Percentiles rank a stretch among this genome's conserved stretches.
Conservation (phyloP, 345 rosid species). For the Geranium brycei region DNA sequence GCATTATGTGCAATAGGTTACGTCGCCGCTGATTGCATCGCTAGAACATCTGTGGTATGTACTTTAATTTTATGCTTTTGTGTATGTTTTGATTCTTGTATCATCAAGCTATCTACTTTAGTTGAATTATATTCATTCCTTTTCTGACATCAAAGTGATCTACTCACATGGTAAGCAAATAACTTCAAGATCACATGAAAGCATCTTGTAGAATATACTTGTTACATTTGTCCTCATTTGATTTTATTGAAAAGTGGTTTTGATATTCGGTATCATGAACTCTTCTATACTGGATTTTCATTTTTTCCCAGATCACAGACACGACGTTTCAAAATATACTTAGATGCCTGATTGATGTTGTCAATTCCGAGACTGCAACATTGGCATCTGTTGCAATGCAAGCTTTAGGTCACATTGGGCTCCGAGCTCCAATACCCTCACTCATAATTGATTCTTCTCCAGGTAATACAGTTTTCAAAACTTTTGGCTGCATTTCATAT, state of each 20-base stretch:
- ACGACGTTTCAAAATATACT: constrained; percentile 46
- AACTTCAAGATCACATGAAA: neutral
- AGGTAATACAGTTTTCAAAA: constrained; percentile 33
- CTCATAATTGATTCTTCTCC: constrained; percentile 36
- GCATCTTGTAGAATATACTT: neutral
- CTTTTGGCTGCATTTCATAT: constrained; percentile 5
- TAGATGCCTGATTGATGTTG: constrained; percentile 55
- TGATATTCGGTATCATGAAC: neutral
- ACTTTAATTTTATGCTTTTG: constrained; percentile 16
- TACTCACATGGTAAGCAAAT: neutral
- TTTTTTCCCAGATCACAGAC: constrained; percentile 44
- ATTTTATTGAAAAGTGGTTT: neutral
- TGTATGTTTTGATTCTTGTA: neutral
- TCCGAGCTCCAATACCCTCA: constrained; percentile 54
- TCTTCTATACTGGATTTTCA: neutral
- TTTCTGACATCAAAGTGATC: neutral
- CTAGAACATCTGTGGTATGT: constrained; percentile 40
- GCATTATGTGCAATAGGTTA: constrained; percentile 69
- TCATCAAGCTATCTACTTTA: neutral
- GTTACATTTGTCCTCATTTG: neutral
- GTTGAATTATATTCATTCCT: neutral
- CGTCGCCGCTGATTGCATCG: constrained; percentile 54
- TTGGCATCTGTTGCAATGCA: constrained; percentile 88
- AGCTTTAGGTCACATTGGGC: constrained; percentile 90
- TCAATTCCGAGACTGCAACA: constrained; percentile 50